Conservation (phyloP, 495 filamentous ascomycete genomes). For the Cairneyella variabilis region DNA sequence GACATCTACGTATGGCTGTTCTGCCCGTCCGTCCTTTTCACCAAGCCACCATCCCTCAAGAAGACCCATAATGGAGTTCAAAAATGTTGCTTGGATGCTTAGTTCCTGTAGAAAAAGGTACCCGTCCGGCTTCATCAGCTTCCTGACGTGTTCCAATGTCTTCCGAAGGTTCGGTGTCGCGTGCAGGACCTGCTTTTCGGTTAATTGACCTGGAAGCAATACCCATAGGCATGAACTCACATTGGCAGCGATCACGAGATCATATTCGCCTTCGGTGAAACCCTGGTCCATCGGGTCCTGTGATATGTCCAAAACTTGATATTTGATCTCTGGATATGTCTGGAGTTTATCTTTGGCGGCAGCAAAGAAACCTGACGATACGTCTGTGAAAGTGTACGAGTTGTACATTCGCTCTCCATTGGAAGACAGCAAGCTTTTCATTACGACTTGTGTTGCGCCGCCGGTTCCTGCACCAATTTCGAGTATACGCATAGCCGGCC, state of each 20-base stretch:
- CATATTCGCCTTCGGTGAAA: constrained; percentile 32
- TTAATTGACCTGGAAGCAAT: no score
- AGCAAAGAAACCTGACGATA: constrained; percentile 41
- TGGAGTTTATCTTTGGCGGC: constrained; percentile 29
- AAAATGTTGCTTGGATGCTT: not conserved
- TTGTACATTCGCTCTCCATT: constrained; percentile 4
- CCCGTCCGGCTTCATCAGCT: constrained; percentile 27
- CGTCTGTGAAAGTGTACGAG: constrained; percentile 39
- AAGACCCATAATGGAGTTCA: constrained; percentile 25
- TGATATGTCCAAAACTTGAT: constrained; percentile 36
- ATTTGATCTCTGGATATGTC: constrained; percentile 31
- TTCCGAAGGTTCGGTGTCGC: constrained; percentile 42
- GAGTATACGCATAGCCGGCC: constrained; percentile 31
- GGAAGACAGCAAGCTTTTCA: constrained; percentile 1
- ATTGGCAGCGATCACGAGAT: constrained; percentile 41
- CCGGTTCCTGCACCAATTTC: constrained; percentile 40
- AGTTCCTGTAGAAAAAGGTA: constrained; percentile 41
- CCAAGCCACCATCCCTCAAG: constrained; percentile 51
- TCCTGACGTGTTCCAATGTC: constrained; percentile 42
- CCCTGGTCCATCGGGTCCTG: constrained; percentile 34
- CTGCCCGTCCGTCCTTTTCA: constrained; percentile 24
- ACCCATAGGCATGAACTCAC: no score
- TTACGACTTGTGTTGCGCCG: constrained; percentile 14
- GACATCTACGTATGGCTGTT: constrained; percentile 27
- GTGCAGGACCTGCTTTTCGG: no score